Percentiles rank a stretch among this genome's conserved stretches.
Evolutionary conservation across 768 basidiomycete genomes (phyloP).

Genomic region (Mrakia frigida): DNA sequence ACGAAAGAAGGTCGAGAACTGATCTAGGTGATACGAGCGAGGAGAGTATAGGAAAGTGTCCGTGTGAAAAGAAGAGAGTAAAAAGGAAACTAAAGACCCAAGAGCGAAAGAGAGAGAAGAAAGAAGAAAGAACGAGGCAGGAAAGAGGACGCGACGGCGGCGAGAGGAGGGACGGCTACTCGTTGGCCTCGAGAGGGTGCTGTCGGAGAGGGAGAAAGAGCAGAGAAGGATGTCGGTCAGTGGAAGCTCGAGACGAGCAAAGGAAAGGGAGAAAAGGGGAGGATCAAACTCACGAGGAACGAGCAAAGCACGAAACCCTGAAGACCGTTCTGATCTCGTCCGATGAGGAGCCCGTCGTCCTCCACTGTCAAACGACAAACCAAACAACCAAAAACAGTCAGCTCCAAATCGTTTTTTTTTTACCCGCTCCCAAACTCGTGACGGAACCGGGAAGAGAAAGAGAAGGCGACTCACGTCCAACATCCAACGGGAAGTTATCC

Average conservation of each 20-base stretch:
- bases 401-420: background rate
- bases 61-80: too few relatives aligned
- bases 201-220: background rate
- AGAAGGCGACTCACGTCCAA: conserved; percentile 34
- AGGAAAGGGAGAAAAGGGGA: background rate
- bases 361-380: conserved; percentile 33
- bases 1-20: too few relatives aligned
- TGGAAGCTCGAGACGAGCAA: background rate
- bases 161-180: background rate
- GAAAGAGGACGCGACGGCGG: background rate
- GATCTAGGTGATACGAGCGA: too few relatives aligned
- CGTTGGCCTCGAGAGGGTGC: background rate
- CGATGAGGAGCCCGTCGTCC: conserved; percentile 44
- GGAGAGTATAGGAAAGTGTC: too few relatives aligned
- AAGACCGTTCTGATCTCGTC: conserved; percentile 35
- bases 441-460: background rate
- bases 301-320: conserved; percentile 45
- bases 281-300: conserved; percentile 36
- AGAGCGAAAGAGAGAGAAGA: background rate
- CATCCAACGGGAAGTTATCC: conserved; percentile 42
- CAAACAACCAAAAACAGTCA: background rate
- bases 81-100: too few relatives aligned
- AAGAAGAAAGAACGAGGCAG: background rate
- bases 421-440: too few relatives aligned
- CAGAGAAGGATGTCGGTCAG: background rate